Percentiles rank a stretch among this genome's conserved stretches.
These are phyloP conservation scores for Hypoxylon sp. DNA, from an alignment of 2,329 filamentous ascomycete genomes.

Conservation along the genomic window DNA sequence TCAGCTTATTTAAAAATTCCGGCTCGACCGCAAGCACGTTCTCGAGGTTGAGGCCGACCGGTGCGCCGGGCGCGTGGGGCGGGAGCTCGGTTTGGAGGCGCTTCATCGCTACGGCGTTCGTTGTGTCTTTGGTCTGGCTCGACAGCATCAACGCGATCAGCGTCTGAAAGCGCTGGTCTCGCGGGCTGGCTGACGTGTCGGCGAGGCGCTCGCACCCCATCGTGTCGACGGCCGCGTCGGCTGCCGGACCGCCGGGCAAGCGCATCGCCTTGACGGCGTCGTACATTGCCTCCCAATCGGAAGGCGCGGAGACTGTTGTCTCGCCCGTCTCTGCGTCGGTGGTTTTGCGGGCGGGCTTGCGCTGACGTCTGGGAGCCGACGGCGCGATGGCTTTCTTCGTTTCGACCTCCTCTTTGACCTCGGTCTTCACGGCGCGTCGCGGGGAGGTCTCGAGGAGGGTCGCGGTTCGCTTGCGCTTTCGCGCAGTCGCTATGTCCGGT, in stretches of 20 bases:
- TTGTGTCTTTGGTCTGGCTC: conserved; percentile 92
- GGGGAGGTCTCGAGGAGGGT: conserved; percentile 13
- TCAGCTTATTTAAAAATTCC: conserved; percentile 72
- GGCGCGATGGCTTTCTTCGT: conserved; percentile 2
- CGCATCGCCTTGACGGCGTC: conserved; percentile 80
- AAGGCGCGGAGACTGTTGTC: conserved; percentile 38
- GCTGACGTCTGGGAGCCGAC: conserved; percentile 30
- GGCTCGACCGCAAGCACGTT: conserved; percentile 79
- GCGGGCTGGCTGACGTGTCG: conserved; percentile 56
- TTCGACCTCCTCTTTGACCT: conserved; percentile 30
- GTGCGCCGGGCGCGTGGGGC: conserved; percentile 55
- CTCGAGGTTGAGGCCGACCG: conserved; percentile 72
- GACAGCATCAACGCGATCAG: conserved; percentile 89
- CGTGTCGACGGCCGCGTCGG: conserved; percentile 90
- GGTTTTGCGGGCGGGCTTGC: conserved; percentile 43
- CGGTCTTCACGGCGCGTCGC: conserved; percentile 26
- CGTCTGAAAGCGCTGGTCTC: conserved; percentile 81
- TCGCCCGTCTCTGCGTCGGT: conserved; percentile 37
- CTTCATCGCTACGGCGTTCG: conserved; percentile 84
- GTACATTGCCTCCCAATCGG: conserved; percentile 79
- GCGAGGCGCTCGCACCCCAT: conserved; percentile 92
- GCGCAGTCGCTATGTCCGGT: conserved; percentile 26
- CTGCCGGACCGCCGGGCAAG: conserved; percentile 59
- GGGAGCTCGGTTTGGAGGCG: conserved; percentile 78
- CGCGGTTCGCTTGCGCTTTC: conserved; percentile 43